A percentile compares a stretch with the other conserved stretches of the same genome.
These are phyloP conservation scores for Tuber indicum DNA, from an alignment of 495 filamentous ascomycete genomes.

Conservation along the genomic window DNA sequence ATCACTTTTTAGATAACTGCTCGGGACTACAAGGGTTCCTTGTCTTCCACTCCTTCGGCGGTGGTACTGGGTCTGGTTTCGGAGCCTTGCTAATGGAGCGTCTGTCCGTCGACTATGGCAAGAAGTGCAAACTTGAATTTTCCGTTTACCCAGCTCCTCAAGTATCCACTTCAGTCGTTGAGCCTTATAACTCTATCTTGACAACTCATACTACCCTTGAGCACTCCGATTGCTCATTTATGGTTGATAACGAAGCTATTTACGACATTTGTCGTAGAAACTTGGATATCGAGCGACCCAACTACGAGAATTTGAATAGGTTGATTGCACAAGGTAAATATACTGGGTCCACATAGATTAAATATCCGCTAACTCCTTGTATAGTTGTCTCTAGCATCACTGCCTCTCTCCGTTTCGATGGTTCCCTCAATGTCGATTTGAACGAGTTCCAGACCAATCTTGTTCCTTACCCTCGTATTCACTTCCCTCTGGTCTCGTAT, in stretches of 20 bases:
- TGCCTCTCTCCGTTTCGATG: conserved; percentile 81
- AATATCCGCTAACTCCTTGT: conserved; percentile 13
- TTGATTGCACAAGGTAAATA: conserved; percentile 64
- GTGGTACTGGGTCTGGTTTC: conserved; percentile 86
- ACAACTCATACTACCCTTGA: conserved; percentile 91
- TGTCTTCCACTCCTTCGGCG: conserved; percentile 91
- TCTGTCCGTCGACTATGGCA: conserved; percentile 80
- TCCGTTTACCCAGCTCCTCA: conserved; percentile 80
- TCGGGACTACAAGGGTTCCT: conserved; percentile 83
- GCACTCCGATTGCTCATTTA: conserved; percentile 86
- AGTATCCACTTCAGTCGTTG: conserved; percentile 79
- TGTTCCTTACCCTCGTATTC: conserved; percentile 85
- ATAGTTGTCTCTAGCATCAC: conserved; percentile 82
- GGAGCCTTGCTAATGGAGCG: conserved; percentile 82
- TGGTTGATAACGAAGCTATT: conserved; percentile 88
- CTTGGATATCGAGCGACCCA: conserved; percentile 77
- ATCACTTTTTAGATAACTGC: conserved; percentile 65
- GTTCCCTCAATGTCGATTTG: conserved; percentile 83
- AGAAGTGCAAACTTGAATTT: conserved; percentile 94
- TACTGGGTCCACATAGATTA: conserved; percentile 4
- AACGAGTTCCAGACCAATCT: conserved; percentile 95
- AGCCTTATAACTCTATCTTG: conserved; percentile 89
- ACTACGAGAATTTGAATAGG: conserved; percentile 82
- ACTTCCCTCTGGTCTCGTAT: conserved; percentile 85
- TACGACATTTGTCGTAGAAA: conserved; percentile 89